phyloP scores from a whole-genome alignment of 2,329 filamentous ascomycete genomes.

The Curvularia sp. region DNA sequence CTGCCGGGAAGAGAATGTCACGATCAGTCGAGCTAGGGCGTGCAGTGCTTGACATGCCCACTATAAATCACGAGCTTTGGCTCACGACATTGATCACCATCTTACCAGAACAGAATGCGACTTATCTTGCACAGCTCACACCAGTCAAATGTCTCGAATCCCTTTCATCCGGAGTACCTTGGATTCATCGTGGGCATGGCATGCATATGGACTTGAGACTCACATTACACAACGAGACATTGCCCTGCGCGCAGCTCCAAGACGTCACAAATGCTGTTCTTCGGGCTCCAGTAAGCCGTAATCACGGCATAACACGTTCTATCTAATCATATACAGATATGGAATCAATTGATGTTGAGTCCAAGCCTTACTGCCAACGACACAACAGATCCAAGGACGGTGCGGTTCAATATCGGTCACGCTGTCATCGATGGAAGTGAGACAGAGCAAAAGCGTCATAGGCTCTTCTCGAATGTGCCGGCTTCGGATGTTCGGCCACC shows the following conservation, averaged over 20 bases:
- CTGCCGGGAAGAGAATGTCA: conserved; percentile 28
- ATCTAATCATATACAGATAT: conserved; percentile 35
- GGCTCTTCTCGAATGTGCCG: conserved; percentile 33
- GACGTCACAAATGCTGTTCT: conserved; percentile 34
- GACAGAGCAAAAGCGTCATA: conserved; percentile 26
- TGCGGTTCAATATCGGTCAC: conserved; percentile 35
- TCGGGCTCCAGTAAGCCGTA: conserved; percentile 37
- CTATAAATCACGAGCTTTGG: conserved; percentile 44
- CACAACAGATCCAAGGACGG: conserved; percentile 9
- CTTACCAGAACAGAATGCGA: conserved; percentile 35
- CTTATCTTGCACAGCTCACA: conserved; percentile 34
- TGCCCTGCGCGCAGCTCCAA: conserved; percentile 27
- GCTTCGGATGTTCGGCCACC: conserved; percentile 42
- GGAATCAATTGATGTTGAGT: conserved; percentile 43
- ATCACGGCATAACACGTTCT: not conserved
- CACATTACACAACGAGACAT: conserved; percentile 34
- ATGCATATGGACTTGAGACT: conserved; percentile 42
- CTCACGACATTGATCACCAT: conserved; percentile 46
- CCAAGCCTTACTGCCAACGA: conserved; percentile 25
- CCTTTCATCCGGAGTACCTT: conserved; percentile 37
- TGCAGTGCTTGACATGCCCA: conserved; percentile 39
- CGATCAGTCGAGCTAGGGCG: conserved; percentile 44
- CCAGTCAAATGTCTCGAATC: conserved; percentile 23
- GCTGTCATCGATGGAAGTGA: conserved; percentile 9
- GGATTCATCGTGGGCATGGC: conserved; percentile 44